Evolutionary conservation across 2,329 filamentous ascomycete genomes (phyloP).

Genomic region (Parafenestella ontariensis): DNA sequence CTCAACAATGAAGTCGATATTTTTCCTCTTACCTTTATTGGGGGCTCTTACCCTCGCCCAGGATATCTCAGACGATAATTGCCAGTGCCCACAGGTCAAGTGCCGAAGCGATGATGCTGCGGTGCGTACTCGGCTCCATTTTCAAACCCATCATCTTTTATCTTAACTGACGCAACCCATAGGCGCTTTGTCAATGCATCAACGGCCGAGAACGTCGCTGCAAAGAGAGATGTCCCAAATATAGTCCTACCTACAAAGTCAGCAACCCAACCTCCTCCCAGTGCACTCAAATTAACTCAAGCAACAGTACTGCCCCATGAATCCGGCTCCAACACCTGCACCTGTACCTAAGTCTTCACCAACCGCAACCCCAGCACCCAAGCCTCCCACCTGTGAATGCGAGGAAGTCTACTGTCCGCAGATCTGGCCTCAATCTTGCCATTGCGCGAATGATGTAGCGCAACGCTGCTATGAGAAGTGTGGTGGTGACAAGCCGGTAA

Average conservation of each 20-base stretch:
- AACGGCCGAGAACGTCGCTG: slow-evolving; percentile 36
- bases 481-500: slow-evolving; percentile 28
- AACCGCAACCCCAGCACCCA: not conserved
- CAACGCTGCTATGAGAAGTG: slow-evolving; percentile 37
- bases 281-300: not conserved
- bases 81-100: slow-evolving; percentile 37
- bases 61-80: slow-evolving; percentile 13
- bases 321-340: not conserved
- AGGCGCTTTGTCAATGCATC: slow-evolving; percentile 39
- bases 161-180: not conserved
- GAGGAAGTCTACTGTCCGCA: slow-evolving; percentile 25
- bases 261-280: not conserved
- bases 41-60: slow-evolving; percentile 23
- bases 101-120: slow-evolving; percentile 27
- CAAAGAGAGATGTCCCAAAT: slow-evolving; percentile 30
- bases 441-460: slow-evolving; percentile 34
- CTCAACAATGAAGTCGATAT: slow-evolving; percentile 27
- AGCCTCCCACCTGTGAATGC: slow-evolving; percentile 18
- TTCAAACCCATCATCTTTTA: not conserved
- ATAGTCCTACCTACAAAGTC: slow-evolving; percentile 13
- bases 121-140: slow-evolving; percentile 15
- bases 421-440: slow-evolving; percentile 36
- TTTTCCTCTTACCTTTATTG: slow-evolving; percentile 25
- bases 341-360: slow-evolving; percentile 8
- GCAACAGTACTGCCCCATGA: not conserved